Evolutionary conservation across 768 basidiomycete genomes (phyloP), one percentile per base, ranked within the genome.

Genomic region (Suillus fuscotomentosus): DNA sequence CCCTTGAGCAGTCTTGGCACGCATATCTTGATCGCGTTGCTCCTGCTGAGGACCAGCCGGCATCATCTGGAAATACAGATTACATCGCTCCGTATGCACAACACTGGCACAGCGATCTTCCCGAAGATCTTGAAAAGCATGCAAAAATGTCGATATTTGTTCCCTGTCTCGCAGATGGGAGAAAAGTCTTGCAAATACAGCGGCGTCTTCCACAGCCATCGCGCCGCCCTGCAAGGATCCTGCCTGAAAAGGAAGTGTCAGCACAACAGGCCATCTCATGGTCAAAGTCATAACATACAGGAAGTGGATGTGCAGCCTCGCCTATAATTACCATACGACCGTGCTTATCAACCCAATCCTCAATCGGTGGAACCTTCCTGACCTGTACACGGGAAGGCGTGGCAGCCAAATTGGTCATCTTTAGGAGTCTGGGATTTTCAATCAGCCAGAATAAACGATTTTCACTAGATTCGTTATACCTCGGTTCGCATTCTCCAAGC

Each of bases 201-300:
- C 84, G 0, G 87, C 86, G 67, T 89, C 89, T 74, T 90, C 88
- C 24, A 89, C 76, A 5, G 79, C 79, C 62, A 88, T 77, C 13
- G 81, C 81, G 1, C 82, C 78, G 31, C 79, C 79, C 70, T 88
- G 83, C 38, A 81, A 79, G 2, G 82, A 82, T 39, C 82, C 80
- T n/a, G 86, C 86, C 87, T 88, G 64, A 9, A 27, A 27, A 48
- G 14, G 34, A 27, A 61, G 13, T 14, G 6, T 34, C 13, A 41
- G 31, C 31, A 53, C 51, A 59, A 53, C 20, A 41, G 42, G 41
- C 45, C 15, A 17, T 27, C 56, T 27, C 17, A 39, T 42, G 27
- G 47, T 11, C 11, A 60, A 22, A 22, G 31, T 50, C 22, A 66
- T 65, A 27, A 6, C 76, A 63, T 67, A 84, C 87, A 70, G 84